These are phyloP conservation scores for Globisporangium mamillatum DNA, from an alignment of 352 stramenopile genomes.

Conservation along the genomic window DNA sequence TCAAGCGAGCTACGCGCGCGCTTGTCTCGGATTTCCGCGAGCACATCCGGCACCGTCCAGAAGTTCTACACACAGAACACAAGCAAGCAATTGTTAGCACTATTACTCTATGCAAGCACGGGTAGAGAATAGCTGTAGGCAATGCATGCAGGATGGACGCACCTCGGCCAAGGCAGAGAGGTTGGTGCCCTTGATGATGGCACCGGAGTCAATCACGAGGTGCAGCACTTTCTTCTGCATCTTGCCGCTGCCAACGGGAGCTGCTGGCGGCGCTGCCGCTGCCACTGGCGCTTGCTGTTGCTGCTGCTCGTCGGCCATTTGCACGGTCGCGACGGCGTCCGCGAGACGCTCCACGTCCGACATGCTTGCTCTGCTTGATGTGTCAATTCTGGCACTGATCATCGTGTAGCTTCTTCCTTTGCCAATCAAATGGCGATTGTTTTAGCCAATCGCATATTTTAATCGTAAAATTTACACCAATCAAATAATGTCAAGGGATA, in stretches of 20 bases:
- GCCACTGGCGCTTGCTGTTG: not conserved
- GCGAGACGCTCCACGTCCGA: conserved; percentile 14
- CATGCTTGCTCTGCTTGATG: conserved; percentile 3
- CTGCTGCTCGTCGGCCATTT: not conserved
- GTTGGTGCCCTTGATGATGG: conserved; percentile 87
- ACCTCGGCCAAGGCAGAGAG: conserved; percentile 70
- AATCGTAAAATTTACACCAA: conserved; percentile 1
- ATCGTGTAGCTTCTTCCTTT: conserved; percentile 18
- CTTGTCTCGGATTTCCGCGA: conserved; percentile 83
- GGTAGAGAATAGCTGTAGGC: not conserved
- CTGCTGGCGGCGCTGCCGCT: not conserved
- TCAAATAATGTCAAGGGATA: not conserved
- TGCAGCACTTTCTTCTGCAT: conserved; percentile 70
- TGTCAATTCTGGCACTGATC: not conserved
- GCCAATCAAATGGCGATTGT: conserved; percentile 35
- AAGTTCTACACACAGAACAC: conserved; percentile 49
- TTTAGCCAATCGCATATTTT: conserved; percentile 30
- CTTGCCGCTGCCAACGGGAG: not conserved
- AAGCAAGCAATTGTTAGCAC: conserved; percentile 7
- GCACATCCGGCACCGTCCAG: conserved; percentile 84
- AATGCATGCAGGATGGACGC: conserved; percentile 10
- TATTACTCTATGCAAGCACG: not conserved
- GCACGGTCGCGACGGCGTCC: conserved; percentile 8
- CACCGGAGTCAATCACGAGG: conserved; percentile 82
- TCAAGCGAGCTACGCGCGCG: conserved; percentile 68